These are phyloP conservation scores for Aurinia saxatilis DNA, from an alignment of 345 rosid species.

Conservation along the genomic window DNA sequence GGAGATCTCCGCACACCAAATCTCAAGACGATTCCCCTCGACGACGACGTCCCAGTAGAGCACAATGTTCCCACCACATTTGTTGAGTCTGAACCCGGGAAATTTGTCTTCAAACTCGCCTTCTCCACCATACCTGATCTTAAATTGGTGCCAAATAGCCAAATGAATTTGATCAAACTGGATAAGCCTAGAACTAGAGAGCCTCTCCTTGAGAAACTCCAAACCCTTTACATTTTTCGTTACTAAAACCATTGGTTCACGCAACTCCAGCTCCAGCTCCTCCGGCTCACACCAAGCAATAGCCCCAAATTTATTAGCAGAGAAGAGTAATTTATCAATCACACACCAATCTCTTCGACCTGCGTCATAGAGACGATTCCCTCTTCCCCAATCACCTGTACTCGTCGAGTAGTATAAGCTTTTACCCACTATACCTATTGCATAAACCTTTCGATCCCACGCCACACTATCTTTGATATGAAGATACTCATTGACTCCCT, in stretches of 20 bases:
- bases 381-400: neutral
- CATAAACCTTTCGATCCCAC: neutral
- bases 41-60: slow-evolving; percentile 55
- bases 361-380: neutral
- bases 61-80: slow-evolving; percentile 46
- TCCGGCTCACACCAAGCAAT: slow-evolving; percentile 44
- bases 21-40: slow-evolving; percentile 31
- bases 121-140: no score
- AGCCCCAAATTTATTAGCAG: slow-evolving; percentile 43
- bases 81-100: neutral
- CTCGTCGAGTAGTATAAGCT: neutral
- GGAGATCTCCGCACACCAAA: slow-evolving; percentile 59
- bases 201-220: slow-evolving; percentile 38
- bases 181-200: slow-evolving; percentile 44
- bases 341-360: slow-evolving; percentile 44
- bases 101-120: no score
- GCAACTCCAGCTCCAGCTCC: slow-evolving; percentile 1
- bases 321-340: slow-evolving; percentile 45
- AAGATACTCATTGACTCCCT: neutral
- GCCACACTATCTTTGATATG: neutral
- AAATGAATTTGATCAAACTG: neutral
- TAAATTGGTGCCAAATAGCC: no score
- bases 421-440: neutral
- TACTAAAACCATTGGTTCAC: neutral
- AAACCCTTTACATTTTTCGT: slow-evolving; percentile 39